Percentiles rank a stretch among this genome's conserved stretches.
Conservation (phyloP, 441 rosid genomes). For the Adansonia grandidieri region DNA sequence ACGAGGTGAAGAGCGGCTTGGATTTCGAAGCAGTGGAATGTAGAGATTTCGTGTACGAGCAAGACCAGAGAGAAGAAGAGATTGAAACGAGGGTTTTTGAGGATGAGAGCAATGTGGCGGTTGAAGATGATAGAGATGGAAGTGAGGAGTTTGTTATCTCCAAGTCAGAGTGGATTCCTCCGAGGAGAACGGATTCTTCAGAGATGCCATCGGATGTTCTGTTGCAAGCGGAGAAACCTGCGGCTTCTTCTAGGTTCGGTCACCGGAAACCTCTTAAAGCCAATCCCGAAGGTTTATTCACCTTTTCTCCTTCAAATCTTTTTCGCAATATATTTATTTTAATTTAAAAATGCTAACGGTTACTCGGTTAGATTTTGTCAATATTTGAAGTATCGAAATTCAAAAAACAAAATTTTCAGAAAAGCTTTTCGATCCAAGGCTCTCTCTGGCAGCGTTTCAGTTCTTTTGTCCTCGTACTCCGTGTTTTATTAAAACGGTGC, state of each 20-base stretch:
- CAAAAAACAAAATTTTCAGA: not conserved
- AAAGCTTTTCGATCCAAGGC: not conserved
- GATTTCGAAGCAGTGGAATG: not conserved
- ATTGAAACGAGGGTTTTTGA: slow-evolving; percentile 24
- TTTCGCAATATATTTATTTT: not conserved
- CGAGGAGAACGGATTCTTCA: slow-evolving; percentile 35
- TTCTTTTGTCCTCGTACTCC: not conserved
- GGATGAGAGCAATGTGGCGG: slow-evolving; percentile 45
- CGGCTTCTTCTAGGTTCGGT: slow-evolving; percentile 54
- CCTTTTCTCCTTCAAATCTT: not conserved
- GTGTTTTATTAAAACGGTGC: slow-evolving; percentile 15
- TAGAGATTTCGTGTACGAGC: slow-evolving; percentile 21
- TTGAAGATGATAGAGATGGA: slow-evolving; percentile 17
- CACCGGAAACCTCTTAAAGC: slow-evolving; percentile 58
- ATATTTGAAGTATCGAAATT: not conserved
- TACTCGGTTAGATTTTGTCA: not conserved
- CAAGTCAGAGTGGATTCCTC: slow-evolving; percentile 41
- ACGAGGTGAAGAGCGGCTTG: slow-evolving; percentile 21
- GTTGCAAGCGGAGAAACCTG: slow-evolving; percentile 52
- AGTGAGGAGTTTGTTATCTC: slow-evolving; percentile 44
- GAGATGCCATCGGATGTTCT: slow-evolving; percentile 44
- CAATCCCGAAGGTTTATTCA: slow-evolving; percentile 61
- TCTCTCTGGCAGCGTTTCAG: not conserved
- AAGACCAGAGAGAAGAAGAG: slow-evolving; percentile 21
- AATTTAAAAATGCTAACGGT: not conserved